Conservation (phyloP, 768 basidiomycete genomes). For the Scleroderma citrinum region DNA sequence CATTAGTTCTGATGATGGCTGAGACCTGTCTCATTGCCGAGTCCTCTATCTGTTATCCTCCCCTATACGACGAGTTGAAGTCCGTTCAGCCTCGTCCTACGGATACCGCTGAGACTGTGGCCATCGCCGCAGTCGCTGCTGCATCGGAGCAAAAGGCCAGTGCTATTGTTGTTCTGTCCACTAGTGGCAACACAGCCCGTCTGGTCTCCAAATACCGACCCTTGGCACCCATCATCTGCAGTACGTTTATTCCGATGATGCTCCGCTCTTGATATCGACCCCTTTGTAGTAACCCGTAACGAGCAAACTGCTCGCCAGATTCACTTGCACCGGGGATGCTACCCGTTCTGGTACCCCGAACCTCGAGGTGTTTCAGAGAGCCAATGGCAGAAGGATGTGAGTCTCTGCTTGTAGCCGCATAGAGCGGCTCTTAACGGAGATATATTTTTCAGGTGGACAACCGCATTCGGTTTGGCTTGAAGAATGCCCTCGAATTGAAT, state of each 20-base stretch:
- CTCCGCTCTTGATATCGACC: slow-evolving; percentile 3
- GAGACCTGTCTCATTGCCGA: slow-evolving; percentile 98
- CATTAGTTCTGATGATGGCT: slow-evolving; percentile 95
- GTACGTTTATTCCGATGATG: slow-evolving; percentile 38
- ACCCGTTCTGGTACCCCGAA: slow-evolving; percentile 95
- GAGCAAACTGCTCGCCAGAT: slow-evolving; percentile 94
- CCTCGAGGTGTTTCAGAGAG: slow-evolving; percentile 81
- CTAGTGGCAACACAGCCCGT: slow-evolving; percentile 93
- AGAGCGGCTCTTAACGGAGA: slow-evolving; percentile 8
- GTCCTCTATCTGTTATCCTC: slow-evolving; percentile 90
- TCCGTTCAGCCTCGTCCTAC: slow-evolving; percentile 80
- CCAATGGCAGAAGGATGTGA: slow-evolving; percentile 97
- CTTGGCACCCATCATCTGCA: slow-evolving; percentile 87
- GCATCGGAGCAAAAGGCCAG: slow-evolving; percentile 92
- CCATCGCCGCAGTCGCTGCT: slow-evolving; percentile 93
- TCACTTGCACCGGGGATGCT: slow-evolving; percentile 93
- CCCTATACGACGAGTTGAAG: slow-evolving; percentile 86
- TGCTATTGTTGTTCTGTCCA: slow-evolving; percentile 94
- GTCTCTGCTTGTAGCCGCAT: slow-evolving; percentile 18
- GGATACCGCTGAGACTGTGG: slow-evolving; percentile 91
- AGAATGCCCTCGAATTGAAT: slow-evolving; percentile 74
- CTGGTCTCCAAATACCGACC: slow-evolving; percentile 96
- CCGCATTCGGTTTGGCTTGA: slow-evolving; percentile 84
- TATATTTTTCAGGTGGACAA: slow-evolving; percentile 70
- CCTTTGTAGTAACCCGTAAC: slow-evolving; percentile 79